Conservation (phyloP, 176 grass and related monocot genomes). For the Neostapfia colusana region DNA sequence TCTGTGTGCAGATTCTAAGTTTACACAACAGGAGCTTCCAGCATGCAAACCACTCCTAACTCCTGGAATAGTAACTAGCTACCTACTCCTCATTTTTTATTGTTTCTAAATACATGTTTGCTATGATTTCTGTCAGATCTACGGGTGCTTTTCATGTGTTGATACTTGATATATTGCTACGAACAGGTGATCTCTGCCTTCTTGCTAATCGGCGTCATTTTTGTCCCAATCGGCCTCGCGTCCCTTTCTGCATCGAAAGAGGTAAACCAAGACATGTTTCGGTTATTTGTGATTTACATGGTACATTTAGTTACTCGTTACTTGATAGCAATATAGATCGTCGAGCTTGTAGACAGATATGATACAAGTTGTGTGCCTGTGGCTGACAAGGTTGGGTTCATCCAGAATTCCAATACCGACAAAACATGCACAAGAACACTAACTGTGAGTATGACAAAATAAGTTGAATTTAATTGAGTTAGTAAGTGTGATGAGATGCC, state of each 20-base stretch:
- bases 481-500: background rate
- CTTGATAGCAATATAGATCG: constrained; percentile 53
- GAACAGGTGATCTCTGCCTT: constrained; percentile 70
- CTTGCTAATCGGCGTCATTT: constrained; percentile 57
- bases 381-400: constrained; percentile 60
- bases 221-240: constrained; percentile 69
- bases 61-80: constrained; percentile 71
- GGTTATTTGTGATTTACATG: background rate
- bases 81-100: background rate
- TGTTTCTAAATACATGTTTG: background rate
- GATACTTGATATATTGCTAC: background rate
- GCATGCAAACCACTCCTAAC: constrained; percentile 93
- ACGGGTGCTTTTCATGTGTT: background rate
- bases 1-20: constrained; percentile 62
- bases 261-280: constrained; percentile 25
- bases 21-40: constrained; percentile 93
- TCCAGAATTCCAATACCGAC: constrained; percentile 55
- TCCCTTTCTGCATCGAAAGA: constrained; percentile 58
- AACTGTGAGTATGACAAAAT: constrained; percentile 48
- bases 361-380: constrained; percentile 56
- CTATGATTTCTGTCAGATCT: constrained; percentile 1
- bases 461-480: background rate
- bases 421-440: constrained; percentile 73
- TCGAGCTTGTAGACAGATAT: constrained; percentile 72
- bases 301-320: constrained; percentile 20